phyloP scores from a whole-genome alignment of 371 early-diverging fungal genomes.

The Rhizopus stolonifer region DNA sequence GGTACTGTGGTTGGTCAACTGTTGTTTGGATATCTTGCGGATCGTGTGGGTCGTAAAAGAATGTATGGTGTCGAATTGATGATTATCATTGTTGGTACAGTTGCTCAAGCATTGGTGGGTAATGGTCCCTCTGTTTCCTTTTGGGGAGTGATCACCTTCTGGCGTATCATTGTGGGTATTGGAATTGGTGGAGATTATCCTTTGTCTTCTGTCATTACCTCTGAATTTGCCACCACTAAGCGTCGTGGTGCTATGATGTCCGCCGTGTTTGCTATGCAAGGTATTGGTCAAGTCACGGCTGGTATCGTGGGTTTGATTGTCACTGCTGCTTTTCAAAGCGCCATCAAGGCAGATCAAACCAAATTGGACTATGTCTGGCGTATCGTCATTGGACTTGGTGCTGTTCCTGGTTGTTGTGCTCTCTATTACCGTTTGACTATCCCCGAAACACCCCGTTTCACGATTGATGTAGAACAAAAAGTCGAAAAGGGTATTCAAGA shows the following conservation, averaged over 20 bases:
- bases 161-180: slow-evolving; percentile 76
- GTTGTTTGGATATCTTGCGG: slow-evolving; percentile 75
- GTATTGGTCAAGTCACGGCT: slow-evolving; percentile 75
- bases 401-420: slow-evolving; percentile 63
- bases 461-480: slow-evolving; percentile 71
- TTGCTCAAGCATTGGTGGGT: slow-evolving; percentile 71
- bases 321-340: slow-evolving; percentile 56
- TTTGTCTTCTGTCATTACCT: slow-evolving; percentile 75
- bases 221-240: slow-evolving; percentile 77
- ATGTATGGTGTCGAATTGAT: slow-evolving; percentile 84
- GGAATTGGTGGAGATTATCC: slow-evolving; percentile 84
- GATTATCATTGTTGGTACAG: slow-evolving; percentile 70
- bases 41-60: slow-evolving; percentile 78
- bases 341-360: slow-evolving; percentile 51
- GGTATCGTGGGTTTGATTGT: slow-evolving; percentile 65
- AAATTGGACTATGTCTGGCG: slow-evolving; percentile 82
- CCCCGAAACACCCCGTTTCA: slow-evolving; percentile 84
- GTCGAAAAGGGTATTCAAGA: slow-evolving; percentile 57
- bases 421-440: slow-evolving; percentile 80
- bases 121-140: slow-evolving; percentile 55
- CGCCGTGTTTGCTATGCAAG: slow-evolving; percentile 87
- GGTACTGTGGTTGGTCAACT: slow-evolving; percentile 82
- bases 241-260: slow-evolving; percentile 84
- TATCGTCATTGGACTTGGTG: slow-evolving; percentile 67
- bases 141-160: slow-evolving; percentile 68